Base-by-base conservation (phyloP, 768 basidiomycete species). In the Mycena amicta region DNA sequence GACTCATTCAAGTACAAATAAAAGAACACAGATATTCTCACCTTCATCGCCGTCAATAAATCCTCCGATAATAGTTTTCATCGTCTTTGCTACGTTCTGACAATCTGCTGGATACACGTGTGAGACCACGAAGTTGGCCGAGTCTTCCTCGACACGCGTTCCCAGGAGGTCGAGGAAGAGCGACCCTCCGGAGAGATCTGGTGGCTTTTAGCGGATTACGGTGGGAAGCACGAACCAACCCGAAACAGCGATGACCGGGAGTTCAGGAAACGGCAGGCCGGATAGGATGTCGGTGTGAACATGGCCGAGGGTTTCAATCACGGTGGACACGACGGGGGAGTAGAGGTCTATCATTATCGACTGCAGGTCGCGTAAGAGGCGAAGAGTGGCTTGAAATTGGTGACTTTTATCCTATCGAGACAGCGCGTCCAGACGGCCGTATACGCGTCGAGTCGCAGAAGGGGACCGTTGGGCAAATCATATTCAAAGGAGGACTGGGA, bases 31-130 rank as follows among this genome's bases (percentile, higher is more conserved):
- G 43, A 27, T 33, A 23, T 27, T 54, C 56, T 62, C 16, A 43
- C 13, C 29, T 31, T 64, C 45, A 53, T 72, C 75, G 16, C 49
- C 68, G 49, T 79, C 77, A 1, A 84, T 66, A 63, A 91, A 84
- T 0, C 84, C 79, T 0, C 74, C 66, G 8, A 90, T 76, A 5
- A 91, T 69, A 0, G 73, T 63, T 56, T 80, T 86, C 80, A 90
- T 87, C 26, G 79, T 76, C 6, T 74, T 70, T 12, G 73, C 66
- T 23, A 89, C 52, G 50, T 77, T 90, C 1, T 74, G 61, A 54
- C 84, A 85, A 53, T 90, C 87, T 29, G 74, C 74, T 2, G 87
- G 82, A 60, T 84, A 79, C 8, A 90, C 69, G 64, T 87, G 86
- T 4, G 73, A 72, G 18, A 81, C 73, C 1, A 68, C 66, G 20